These are phyloP conservation scores for Pseudocercospora fijiensis DNA, from an alignment of 2,329 filamentous ascomycete genomes.

Conservation along the genomic window DNA sequence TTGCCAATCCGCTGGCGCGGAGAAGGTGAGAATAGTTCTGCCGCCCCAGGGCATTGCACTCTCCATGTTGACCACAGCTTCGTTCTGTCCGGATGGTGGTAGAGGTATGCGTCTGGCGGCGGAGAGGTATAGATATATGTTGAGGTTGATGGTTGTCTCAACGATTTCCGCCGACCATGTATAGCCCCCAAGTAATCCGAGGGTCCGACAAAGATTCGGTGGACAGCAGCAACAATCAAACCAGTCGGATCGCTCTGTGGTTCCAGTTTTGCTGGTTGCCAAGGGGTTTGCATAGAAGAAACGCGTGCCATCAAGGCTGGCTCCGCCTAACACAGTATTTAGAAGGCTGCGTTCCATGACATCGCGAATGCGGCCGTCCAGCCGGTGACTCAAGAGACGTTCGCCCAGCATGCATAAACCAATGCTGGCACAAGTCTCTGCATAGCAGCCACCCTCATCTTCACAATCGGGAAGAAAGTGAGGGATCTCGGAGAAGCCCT, in stretches of 20 bases:
- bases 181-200: slow-evolving; percentile 6
- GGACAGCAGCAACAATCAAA: slow-evolving; percentile 10
- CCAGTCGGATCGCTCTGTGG: slow-evolving; percentile 4
- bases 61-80: background rate
- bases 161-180: slow-evolving; percentile 5
- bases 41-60: slow-evolving; percentile 7
- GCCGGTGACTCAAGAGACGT: background rate
- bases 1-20: background rate
- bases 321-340: background rate
- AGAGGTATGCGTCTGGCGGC: background rate
- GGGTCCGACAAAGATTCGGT: slow-evolving; percentile 7
- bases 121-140: slow-evolving; percentile 8
- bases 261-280: background rate
- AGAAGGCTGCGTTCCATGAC: slow-evolving; percentile 9
- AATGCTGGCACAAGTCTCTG: slow-evolving; percentile 12
- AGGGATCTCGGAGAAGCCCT: slow-evolving; percentile 7
- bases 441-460: slow-evolving; percentile 6
- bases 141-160: background rate
- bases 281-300: slow-evolving; percentile 10
- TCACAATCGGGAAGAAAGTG: slow-evolving; percentile 11
- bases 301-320: slow-evolving; percentile 3
- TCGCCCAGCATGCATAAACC: slow-evolving; percentile 9
- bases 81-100: background rate
- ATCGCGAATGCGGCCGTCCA: slow-evolving; percentile 7
- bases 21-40: background rate